Evolutionary conservation across 1,139 yeast genomes (phyloP), one percentile per base, ranked within the genome.

Genomic region (Debaryomyces sp.): DNA sequence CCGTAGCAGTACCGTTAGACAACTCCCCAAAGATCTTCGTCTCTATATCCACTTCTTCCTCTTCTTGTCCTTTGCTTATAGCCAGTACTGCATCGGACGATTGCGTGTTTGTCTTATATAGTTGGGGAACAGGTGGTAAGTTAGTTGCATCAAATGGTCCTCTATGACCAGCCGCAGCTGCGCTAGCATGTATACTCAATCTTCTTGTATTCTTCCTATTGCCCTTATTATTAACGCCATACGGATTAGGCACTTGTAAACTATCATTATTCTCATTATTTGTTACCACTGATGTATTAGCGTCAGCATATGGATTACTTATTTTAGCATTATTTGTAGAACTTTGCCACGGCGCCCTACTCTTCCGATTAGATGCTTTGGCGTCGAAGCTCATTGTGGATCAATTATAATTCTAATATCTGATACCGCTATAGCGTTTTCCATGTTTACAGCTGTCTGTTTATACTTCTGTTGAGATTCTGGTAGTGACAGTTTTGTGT

Each of bases 1-100:
- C 90, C 1, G 82, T 73, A 1, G 94, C 92, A 2, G 87, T 80
- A 0, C 92, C 91, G 48, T 82, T 81, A 13, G 82, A 72, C 50
- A 87, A 64, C 50, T 82, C 81, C 7, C 73, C 69, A 13, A 77
- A 71, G 13, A 88, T 82, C 59, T 78, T 84, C 5, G 67, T 57
- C 41, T 55, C 61, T 35, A 55, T 51, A 44, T 60, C 57, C 44
- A 49, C 50, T 23, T 59, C 54, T 18, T 50, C 58, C 8, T 48
- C 46, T n/a, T 52, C 49, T n/a, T 52, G 47, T 22, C 43, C 10
- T 48, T 45, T 36, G 27, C 47, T 53, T 13, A 39, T 26, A 17
- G 36, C 42, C 37, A 41, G 43, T n/a, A 29, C 33, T 4, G 46
- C 41, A 21, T 46, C 51, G 3, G 52, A 49, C 12, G 45, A 39